These are phyloP conservation scores for Petunia secreta DNA, from an alignment of 257 asterid species.

Conservation along the genomic window DNA sequence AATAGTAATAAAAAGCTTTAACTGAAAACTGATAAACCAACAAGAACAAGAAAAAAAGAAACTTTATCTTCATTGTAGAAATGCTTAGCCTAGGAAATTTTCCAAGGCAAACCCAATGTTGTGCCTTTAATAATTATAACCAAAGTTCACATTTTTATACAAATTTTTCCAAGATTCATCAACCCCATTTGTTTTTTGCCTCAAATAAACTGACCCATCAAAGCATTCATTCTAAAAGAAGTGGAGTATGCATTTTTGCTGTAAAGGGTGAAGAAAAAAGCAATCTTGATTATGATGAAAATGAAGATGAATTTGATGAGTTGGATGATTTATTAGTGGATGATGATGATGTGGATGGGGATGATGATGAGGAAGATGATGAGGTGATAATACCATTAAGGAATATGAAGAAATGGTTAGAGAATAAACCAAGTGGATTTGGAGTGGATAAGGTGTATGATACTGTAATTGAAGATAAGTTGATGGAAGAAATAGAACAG, in stretches of 20 bases:
- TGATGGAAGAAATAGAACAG: slow-evolving; percentile 85
- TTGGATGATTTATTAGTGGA: slow-evolving; percentile 43
- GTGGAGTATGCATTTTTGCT: slow-evolving; percentile 48
- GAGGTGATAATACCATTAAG: slow-evolving; percentile 57
- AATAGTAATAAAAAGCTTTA: no score
- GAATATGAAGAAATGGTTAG: slow-evolving; percentile 75
- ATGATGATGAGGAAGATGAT: slow-evolving; percentile 44
- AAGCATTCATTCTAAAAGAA: slow-evolving; percentile 27
- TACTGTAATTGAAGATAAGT: slow-evolving; percentile 83
- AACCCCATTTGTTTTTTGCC: slow-evolving; percentile 35
- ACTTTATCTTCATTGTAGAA: neutral
- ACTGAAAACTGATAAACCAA: no score
- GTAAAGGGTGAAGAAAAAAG: slow-evolving; percentile 39
- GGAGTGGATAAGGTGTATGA: slow-evolving; percentile 91
- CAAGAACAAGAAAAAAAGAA: no score
- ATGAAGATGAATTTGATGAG: slow-evolving; percentile 26
- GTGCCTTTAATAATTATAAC: slow-evolving; percentile 27
- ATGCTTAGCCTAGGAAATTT: slow-evolving; percentile 63
- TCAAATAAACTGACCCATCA: slow-evolving; percentile 32
- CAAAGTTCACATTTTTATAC: slow-evolving; percentile 39
- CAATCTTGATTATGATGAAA: slow-evolving; percentile 40
- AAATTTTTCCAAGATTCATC: slow-evolving; percentile 40
- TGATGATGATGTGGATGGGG: slow-evolving; percentile 38
- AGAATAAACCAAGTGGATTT: slow-evolving; percentile 79
- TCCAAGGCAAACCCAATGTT: slow-evolving; percentile 43